Evolutionary conservation across 805 yeast species (phyloP), one percentile per base, ranked within the genome.

Genomic region (Yarrowia sp.): DNA sequence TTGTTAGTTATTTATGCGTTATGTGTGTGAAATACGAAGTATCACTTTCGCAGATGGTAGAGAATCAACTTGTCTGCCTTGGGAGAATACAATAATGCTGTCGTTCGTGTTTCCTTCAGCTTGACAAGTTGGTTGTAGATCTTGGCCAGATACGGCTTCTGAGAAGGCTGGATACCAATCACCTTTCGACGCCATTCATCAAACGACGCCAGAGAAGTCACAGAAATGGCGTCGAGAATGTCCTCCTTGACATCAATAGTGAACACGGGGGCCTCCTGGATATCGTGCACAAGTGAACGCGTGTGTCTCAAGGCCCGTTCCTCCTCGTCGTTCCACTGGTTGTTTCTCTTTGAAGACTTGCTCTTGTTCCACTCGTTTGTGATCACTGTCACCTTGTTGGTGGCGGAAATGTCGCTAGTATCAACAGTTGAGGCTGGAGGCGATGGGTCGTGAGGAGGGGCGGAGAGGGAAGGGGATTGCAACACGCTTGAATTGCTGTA

Each of bases 161-260:
- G 96, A 0, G 86, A 81, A 4, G 95, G 89, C n/a, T 90, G 85
- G 2, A 88, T 83, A 19, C 93, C 91, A 8, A 92, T 89, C 4
- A 93, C 91, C 69, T 89, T 88, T 70, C 96, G 82, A 62, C 87
- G 78, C 90, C 91, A 87, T 64, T 76, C 79, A 26, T 76, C 78
- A 5, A 67, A 67, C 14, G 70, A 68, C 33, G 67, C 67, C 11
- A 76, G 75, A 4, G 75, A 66, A 0, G 73, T 67, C 8, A 70
- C 65, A 9, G 68, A 58, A 41, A 93, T 89, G 82, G 92, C 89
- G 59, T 92, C 93, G 67, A 95, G 74, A 1, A 90, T 89, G 67
- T 92, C 98, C 69, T 90, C 96, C 67, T 87, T 81, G 12, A 85
- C 76, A 72, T 93, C 98, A 35, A 93, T 84, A 0, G 88, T 83